Conservation (phyloP, 108 stramenopile genomes). For the Nitzschia sp. region DNA sequence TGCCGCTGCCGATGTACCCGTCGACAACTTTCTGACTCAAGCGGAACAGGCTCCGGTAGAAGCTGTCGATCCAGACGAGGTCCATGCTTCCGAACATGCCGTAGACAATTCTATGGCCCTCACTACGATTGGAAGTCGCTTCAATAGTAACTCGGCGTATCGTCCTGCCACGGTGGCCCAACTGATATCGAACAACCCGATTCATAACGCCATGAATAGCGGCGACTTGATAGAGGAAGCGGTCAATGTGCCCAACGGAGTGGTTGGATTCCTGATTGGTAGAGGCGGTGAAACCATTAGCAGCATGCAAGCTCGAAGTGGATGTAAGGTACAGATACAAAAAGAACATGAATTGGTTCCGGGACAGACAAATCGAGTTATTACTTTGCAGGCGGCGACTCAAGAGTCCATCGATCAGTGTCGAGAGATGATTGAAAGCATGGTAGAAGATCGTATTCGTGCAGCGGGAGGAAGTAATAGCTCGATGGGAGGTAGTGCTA, state of each 20-base stretch:
- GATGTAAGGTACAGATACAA: constrained; percentile 86
- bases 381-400: constrained; percentile 78
- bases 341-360: constrained; percentile 84
- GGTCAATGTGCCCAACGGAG: constrained; percentile 80
- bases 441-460: constrained; percentile 72
- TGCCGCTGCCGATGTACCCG: constrained; percentile 48
- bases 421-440: constrained; percentile 74
- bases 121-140: constrained; percentile 11
- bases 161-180: constrained; percentile 84
- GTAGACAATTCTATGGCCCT: constrained; percentile 20
- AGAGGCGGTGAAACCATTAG: constrained; percentile 74
- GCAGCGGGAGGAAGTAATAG: constrained; percentile 32
- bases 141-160: constrained; percentile 24
- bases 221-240: constrained; percentile 67
- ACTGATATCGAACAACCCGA: constrained; percentile 54
- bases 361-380: constrained; percentile 77
- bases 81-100: neutral
- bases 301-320: constrained; percentile 75
- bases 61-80: constrained; percentile 35
- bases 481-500: constrained; percentile 8
- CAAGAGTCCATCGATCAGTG: constrained; percentile 72
- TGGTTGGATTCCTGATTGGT: constrained; percentile 65
- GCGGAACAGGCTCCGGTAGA: constrained; percentile 68
- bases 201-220: constrained; percentile 24
- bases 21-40: constrained; percentile 59